A percentile compares a stretch with the other conserved stretches of the same genome.
Evolutionary conservation across 1,284 basidiomycete species (phyloP).

Genomic region (Heterobasidion parviporum): DNA sequence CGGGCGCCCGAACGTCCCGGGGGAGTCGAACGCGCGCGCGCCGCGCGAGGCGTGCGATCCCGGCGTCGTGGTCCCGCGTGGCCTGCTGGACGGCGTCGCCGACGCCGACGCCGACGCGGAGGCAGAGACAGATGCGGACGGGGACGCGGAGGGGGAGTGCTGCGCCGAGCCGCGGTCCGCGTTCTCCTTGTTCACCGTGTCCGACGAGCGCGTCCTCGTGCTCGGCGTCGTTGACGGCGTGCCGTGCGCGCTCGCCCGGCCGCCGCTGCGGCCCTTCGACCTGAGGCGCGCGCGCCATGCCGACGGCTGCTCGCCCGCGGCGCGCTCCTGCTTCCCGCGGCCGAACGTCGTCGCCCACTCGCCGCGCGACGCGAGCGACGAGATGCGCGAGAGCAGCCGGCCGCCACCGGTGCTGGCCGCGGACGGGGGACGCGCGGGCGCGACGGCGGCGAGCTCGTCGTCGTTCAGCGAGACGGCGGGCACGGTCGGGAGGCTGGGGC

Average conservation of each 20-base stretch:
- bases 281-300: conserved; percentile 6
- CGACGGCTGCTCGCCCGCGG: conserved; percentile 10
- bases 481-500: neutral
- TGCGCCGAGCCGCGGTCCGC: neutral
- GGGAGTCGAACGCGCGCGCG: conserved; percentile 22
- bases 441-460: neutral
- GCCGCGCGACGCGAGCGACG: conserved; percentile 18
- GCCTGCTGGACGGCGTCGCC: conserved; percentile 19
- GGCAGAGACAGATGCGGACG: conserved; percentile 15
- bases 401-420: too few relatives aligned
- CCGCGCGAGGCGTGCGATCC: conserved; percentile 6
- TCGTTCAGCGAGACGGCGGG: conserved; percentile 2
- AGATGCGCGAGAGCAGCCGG: conserved; percentile 17
- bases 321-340: conserved; percentile 8
- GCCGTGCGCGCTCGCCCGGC: neutral
- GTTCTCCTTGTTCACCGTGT: conserved; percentile 6
- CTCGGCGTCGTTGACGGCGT: neutral
- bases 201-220: neutral
- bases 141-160: conserved; percentile 6
- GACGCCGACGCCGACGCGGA: conserved; percentile 1
- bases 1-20: conserved; percentile 29
- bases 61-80: conserved; percentile 14
- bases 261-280: conserved; percentile 6
- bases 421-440: neutral
- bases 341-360: conserved; percentile 41